Percentiles rank a stretch among this genome's conserved stretches.
Conservation (phyloP, 371 early-diverging fungal species). For the Syncephalastrum monosporum region DNA sequence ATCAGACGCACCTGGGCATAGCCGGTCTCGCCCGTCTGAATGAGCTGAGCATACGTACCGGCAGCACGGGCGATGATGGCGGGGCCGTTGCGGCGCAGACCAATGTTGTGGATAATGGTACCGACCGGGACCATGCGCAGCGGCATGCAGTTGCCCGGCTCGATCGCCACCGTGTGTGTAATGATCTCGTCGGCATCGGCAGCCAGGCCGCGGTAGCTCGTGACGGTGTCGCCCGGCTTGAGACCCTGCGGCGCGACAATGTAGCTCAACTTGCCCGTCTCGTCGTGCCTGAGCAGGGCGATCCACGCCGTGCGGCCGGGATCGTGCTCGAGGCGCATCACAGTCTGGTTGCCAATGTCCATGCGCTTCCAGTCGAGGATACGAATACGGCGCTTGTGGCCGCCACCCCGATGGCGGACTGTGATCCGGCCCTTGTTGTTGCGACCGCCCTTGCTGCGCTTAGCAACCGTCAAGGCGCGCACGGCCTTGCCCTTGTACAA, state of each 20-base stretch:
- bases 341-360: slow-evolving; percentile 76
- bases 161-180: slow-evolving; percentile 69
- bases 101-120: slow-evolving; percentile 86
- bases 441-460: slow-evolving; percentile 84
- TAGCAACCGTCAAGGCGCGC: slow-evolving; percentile 78
- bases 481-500: slow-evolving; percentile 91
- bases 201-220: slow-evolving; percentile 31
- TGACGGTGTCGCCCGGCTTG: slow-evolving; percentile 64
- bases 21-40: slow-evolving; percentile 76
- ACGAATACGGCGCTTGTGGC: slow-evolving; percentile 88
- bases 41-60: slow-evolving; percentile 87
- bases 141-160: slow-evolving; percentile 89
- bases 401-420: slow-evolving; percentile 93
- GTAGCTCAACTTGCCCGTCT: slow-evolving; percentile 77
- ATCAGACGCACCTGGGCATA: slow-evolving; percentile 87
- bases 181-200: slow-evolving; percentile 26
- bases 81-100: slow-evolving; percentile 78
- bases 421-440: slow-evolving; percentile 92
- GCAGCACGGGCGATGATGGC: slow-evolving; percentile 87
- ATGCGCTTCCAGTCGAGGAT: slow-evolving; percentile 85
- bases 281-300: slow-evolving; percentile 79
- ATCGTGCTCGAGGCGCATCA: slow-evolving; percentile 92
- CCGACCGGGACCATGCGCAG: slow-evolving; percentile 93
- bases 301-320: slow-evolving; percentile 94
- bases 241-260: slow-evolving; percentile 82